Percentiles rank a stretch among this genome's conserved stretches.
phyloP scores from a whole-genome alignment of 2,329 filamentous ascomycete genomes.

The Rugonectria rugulosa region DNA sequence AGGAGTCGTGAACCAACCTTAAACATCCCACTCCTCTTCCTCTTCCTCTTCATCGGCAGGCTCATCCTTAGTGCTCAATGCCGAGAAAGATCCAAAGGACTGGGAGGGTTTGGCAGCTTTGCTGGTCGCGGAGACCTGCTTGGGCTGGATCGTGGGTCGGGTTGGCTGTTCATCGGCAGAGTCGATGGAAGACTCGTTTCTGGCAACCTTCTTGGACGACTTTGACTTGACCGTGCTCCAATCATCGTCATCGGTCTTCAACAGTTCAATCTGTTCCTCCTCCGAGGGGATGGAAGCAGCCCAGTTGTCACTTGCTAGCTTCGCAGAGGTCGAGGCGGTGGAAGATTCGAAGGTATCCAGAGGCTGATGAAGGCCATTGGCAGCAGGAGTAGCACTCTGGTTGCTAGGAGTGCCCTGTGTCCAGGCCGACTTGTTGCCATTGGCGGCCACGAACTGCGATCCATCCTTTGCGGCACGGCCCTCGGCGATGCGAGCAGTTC shows the following conservation, averaged over 20 bases:
- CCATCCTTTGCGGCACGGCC: conserved; percentile 86
- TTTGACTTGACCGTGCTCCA: conserved; percentile 68
- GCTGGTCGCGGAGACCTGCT: conserved; percentile 39
- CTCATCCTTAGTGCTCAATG: conserved; percentile 53
- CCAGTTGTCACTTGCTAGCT: conserved; percentile 52
- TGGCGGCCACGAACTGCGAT: conserved; percentile 61
- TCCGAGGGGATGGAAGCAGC: conserved; percentile 63
- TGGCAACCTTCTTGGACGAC: conserved; percentile 52
- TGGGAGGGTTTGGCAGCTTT: conserved; percentile 44
- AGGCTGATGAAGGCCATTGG: conserved; percentile 53
- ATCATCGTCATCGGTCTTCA: conserved; percentile 59
- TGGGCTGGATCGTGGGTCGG: conserved; percentile 41
- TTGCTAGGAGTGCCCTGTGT: conserved; percentile 47
- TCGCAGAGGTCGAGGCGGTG: conserved; percentile 39
- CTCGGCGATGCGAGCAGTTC: conserved; percentile 81
- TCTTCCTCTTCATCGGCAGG: conserved; percentile 49
- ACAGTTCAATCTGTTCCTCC: conserved; percentile 68
- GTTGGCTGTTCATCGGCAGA: conserved; percentile 47
- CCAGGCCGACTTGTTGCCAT: conserved; percentile 53
- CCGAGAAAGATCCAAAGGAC: conserved; percentile 58
- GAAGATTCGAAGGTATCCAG: conserved; percentile 65
- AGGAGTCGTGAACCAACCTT: conserved; percentile 33
- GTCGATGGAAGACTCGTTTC: conserved; percentile 47
- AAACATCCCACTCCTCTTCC: conserved; percentile 62
- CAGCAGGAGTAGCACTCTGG: conserved; percentile 41